A percentile compares a stretch with the other conserved stretches of the same genome.
Conservation (phyloP, 1,139 yeast species). For the Dujonia santamariae region DNA sequence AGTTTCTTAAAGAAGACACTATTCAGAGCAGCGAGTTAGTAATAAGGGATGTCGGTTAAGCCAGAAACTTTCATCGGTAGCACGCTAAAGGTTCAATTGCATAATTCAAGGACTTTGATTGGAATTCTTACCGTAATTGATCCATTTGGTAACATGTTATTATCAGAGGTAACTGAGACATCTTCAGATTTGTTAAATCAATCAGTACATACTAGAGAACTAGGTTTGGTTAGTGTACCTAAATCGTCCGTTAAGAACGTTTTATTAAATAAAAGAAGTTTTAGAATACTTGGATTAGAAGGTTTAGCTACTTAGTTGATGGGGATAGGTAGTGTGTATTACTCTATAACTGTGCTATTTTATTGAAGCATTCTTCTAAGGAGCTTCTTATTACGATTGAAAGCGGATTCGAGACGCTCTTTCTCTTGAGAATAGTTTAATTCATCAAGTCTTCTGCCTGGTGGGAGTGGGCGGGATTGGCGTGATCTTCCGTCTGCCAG, state of each 20-base stretch:
- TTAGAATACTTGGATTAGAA: conserved; percentile 8
- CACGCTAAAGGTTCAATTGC: conserved; percentile 25
- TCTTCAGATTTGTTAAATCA: conserved; percentile 25
- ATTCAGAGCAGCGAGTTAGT: too few relatives aligned
- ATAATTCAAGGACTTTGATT: conserved; percentile 32
- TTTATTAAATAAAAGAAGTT: conserved; percentile 21
- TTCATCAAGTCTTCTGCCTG: conserved; percentile 2
- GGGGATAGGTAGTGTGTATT: too few relatives aligned
- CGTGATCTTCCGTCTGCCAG: conserved; percentile 3
- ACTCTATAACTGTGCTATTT: too few relatives aligned
- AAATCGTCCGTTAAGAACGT: conserved; percentile 26
- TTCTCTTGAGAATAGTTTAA: not conserved
- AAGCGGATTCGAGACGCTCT: not conserved
- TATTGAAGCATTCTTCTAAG: not conserved
- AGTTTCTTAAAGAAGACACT: too few relatives aligned
- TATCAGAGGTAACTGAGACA: conserved; percentile 35
- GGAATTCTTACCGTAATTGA: conserved; percentile 44
- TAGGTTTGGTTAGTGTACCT: conserved; percentile 48
- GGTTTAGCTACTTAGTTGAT: too few relatives aligned
- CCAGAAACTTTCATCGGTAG: conserved; percentile 29
- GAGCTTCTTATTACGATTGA: conserved; percentile 3
- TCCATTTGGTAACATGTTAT: conserved; percentile 43
- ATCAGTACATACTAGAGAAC: conserved; percentile 28
- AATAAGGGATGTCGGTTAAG: too few relatives aligned
- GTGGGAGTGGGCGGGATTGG: conserved; percentile 2